Base-by-base conservation (phyloP, 2,329 filamentous ascomycete genomes). In the Claviceps purpurea region DNA sequence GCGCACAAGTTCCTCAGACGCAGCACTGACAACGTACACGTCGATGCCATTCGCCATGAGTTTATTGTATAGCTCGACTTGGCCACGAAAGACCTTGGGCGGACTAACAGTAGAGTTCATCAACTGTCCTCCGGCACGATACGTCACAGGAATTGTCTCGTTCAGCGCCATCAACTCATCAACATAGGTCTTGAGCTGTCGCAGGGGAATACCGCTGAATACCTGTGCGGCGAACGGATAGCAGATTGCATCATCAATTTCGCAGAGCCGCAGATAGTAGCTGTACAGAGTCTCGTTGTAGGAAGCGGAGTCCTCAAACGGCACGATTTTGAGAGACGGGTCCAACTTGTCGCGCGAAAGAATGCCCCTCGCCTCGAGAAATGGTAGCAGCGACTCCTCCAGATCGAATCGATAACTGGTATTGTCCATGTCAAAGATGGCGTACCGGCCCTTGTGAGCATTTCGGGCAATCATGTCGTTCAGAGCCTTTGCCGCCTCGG, bases 131-230 rank as follows among this genome's bases (percentile, higher is more conserved):
- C 56, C 66, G 10, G 67, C 62, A 45, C 59, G 70, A 56, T 71
- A 70, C 5, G 59, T 64, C n/a, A 63, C 61, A 5, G 62, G 54
- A 4, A 73, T 64, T 8, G 65, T 66, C 26, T 48, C 55, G 59
- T 70, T 68, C 52, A 70, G 64, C 1, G 70, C 65, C 62, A 75
- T 70, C 54, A 75, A 65, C 55, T 74, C 68, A 56, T 74, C 74
- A 2, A 73, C 68, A 56, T 71, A 70, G 53, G 65, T 68, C 60
- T 71, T 72, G 39, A 73, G 65, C 54, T 73, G 66, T 50, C 70
- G 65, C 51, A 77, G 64, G 1, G 70, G 64, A 38, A 73, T 59
- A 26, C 69, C 70, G 42, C 65, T 63, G 49, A 68, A 73, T 52
- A 71, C 62, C 54, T 73, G 68, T 1, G 68, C 69, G 10, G 63